These are phyloP conservation scores for Aspergillus haitiensis DNA, from an alignment of 495 filamentous ascomycete species.

Conservation along the genomic window DNA sequence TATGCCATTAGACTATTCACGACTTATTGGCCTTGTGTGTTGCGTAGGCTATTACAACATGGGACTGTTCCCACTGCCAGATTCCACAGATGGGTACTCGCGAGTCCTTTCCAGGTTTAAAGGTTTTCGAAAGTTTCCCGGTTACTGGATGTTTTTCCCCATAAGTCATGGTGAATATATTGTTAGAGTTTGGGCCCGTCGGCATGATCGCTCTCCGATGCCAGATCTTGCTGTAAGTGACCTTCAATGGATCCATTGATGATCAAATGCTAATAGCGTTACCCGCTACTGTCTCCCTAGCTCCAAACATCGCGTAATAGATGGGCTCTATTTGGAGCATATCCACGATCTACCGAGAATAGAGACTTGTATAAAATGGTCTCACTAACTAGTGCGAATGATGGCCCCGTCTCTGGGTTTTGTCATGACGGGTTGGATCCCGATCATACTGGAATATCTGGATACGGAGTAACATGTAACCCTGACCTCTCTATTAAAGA, in stretches of 20 bases:
- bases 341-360: neutral
- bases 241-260: neutral
- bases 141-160: constrained; percentile 1
- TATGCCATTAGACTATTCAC: constrained; percentile 3
- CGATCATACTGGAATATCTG: neutral
- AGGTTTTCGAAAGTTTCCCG: neutral
- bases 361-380: neutral
- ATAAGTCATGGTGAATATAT: constrained; percentile 1
- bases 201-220: neutral
- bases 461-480: neutral
- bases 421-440: constrained; percentile 1
- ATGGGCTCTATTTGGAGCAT: neutral
- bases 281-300: neutral
- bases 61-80: neutral
- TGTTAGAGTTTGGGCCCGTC: neutral
- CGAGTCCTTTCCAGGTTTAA: neutral
- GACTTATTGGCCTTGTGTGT: neutral
- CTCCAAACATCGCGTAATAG: neutral
- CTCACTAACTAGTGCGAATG: neutral
- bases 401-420: neutral
- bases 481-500: neutral
- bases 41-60: neutral
- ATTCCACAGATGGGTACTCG: neutral
- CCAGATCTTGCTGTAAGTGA: neutral
- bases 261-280: neutral